Evolutionary conservation across 106 monocot genomes (phyloP), one percentile per base, ranked within the genome.

Genomic region (Alisma plantagoaquatica): DNA sequence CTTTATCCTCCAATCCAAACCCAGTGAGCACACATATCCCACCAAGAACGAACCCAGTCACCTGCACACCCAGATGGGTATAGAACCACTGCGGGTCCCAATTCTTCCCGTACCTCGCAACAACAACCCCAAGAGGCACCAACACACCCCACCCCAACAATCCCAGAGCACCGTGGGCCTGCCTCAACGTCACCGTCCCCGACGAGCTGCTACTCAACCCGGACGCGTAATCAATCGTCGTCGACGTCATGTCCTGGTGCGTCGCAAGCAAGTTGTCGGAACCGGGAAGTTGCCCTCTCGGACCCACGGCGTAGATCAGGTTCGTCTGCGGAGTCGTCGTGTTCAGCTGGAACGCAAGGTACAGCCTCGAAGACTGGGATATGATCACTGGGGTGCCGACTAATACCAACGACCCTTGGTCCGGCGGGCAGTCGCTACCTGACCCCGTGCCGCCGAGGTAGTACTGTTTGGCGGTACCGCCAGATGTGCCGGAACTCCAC

Each of bases 41-140:
- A 12, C 54, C 65, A 3, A 56, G 26, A 23, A 15, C 16, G 43
- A 65, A 65, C 14, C 65, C 65, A 19, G 43, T 0, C 10, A 16
- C 23, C 42, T 65, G 65, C 9, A 65, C 22, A 2, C 24, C 54
- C 25, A 65, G 30, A 32, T 55, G 65, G 30, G 41, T 44, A 41
- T 65, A 43, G 65, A 65, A 65, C 65, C 55, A 65, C 4, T 46
- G 31, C 23, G 65, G 55, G 30, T 65, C 54, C n/a, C 29, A 43
- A 27, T 43, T 53, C 55, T 65, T 65, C 29, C 41, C 29, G 53
- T 54, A 65, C 3, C 65, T 43, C 44, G 54, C 65, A 17, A 65
- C 33, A 26, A 24, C 42, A 23, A 54, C 43, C 8, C 64, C 64
- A 12, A 65, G 12, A 23, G 41, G 54, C 43, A 65, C 10, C 27